A percentile compares a stretch with the other conserved stretches of the same genome.
These are phyloP conservation scores for Aspergillus sp. DNA, from an alignment of 2,329 filamentous ascomycete species.

Conservation along the genomic window DNA sequence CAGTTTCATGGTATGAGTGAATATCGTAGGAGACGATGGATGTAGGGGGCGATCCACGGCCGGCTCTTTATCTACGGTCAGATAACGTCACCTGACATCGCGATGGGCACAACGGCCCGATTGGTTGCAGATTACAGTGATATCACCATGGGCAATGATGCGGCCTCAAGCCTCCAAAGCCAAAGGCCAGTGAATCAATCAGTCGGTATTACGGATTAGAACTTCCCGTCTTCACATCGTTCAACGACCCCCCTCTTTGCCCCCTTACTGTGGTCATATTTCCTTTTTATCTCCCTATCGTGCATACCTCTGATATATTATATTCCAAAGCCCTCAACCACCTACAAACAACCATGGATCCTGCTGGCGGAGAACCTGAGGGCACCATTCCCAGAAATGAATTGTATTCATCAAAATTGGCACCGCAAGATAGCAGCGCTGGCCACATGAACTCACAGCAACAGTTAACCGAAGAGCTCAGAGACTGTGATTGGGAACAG, in stretches of 20 bases:
- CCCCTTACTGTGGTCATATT: no score
- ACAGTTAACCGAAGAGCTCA: constrained; percentile 45
- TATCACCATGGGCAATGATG: no score
- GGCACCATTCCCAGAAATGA: neutral
- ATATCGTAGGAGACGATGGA: neutral
- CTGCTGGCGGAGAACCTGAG: neutral
- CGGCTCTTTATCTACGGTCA: neutral
- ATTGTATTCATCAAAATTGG: neutral
- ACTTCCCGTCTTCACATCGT: no score
- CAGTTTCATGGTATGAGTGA: neutral
- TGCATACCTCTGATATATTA: neutral
- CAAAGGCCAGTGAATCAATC: no score
- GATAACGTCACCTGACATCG: constrained; percentile 13
- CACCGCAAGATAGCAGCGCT: neutral
- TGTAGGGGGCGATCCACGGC: neutral
- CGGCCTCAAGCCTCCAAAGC: no score
- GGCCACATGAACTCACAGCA: constrained; percentile 6
- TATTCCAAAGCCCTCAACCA: neutral
- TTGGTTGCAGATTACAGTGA: no score
- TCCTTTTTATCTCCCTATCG: neutral
- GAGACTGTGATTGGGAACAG: constrained; percentile 67
- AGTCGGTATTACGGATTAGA: no score
- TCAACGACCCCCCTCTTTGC: neutral
- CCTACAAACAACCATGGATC: neutral
- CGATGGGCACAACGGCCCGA: neutral